Percentiles rank a stretch among this genome's conserved stretches.
Conservation (phyloP, 805 yeast genomes). For the Candida saitoana region DNA sequence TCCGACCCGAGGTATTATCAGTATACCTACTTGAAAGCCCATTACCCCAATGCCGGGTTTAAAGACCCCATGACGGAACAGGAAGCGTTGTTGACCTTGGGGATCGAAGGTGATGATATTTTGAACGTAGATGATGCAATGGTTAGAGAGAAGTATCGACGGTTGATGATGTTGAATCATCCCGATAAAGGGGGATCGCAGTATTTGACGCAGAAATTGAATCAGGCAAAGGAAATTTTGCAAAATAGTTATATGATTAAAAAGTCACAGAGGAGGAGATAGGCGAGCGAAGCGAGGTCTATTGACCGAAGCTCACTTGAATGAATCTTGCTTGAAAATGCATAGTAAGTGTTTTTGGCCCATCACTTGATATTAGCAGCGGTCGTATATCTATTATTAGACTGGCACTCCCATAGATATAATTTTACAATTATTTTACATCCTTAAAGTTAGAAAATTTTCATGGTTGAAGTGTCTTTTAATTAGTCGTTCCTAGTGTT, state of each 20-base stretch:
- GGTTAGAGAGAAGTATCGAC: constrained; percentile 33
- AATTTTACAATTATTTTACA: no score
- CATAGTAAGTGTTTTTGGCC: no score
- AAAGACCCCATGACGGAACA: constrained; percentile 38
- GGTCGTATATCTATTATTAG: no score
- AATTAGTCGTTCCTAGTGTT: no score
- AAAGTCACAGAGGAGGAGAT: constrained; percentile 1
- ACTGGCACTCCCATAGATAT: no score
- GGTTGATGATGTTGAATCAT: constrained; percentile 38
- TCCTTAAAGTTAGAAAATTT: no score
- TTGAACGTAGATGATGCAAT: constrained; percentile 32
- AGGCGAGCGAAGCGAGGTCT: no score
- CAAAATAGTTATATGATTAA: constrained; percentile 35
- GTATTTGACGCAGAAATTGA: constrained; percentile 38
- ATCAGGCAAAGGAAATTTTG: constrained; percentile 40
- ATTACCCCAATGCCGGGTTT: constrained; percentile 35
- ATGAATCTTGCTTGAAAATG: no score
- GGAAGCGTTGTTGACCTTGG: constrained; percentile 39
- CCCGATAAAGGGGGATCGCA: constrained; percentile 41
- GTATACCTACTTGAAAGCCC: constrained; percentile 12
- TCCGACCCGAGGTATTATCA: constrained; percentile 14
- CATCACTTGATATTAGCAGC: no score
- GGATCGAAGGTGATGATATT: constrained; percentile 40
- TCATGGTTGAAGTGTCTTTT: no score
- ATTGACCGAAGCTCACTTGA: no score